A percentile compares a stretch with the other conserved stretches of the same genome.
These are phyloP conservation scores for Trichoderma erinaceum DNA, from an alignment of 495 filamentous ascomycete genomes.

Conservation along the genomic window DNA sequence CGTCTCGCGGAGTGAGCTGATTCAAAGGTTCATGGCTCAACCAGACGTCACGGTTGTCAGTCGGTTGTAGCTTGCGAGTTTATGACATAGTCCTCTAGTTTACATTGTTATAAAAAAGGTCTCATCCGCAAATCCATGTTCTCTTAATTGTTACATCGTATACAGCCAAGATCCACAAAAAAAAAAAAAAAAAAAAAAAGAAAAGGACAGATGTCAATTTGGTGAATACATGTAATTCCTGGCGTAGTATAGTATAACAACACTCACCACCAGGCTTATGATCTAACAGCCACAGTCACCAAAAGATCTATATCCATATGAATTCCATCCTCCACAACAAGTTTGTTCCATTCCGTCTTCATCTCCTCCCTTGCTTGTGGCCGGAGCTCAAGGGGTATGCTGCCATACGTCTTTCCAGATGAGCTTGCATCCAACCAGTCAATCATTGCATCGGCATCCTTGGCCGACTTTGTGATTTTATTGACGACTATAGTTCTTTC, in stretches of 20 bases:
- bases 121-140: background rate
- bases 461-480: background rate
- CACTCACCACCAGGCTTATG: background rate
- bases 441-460: conserved; percentile 17
- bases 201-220: no score
- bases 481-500: background rate
- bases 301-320: conserved; percentile 20
- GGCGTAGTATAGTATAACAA: conserved; percentile 21
- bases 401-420: conserved; percentile 22
- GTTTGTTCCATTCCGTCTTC: conserved; percentile 22
- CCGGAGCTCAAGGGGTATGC: conserved; percentile 20
- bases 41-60: background rate
- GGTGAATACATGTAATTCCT: no score
- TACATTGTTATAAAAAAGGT: background rate
- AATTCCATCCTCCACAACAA: conserved; percentile 18
- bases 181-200: no score
- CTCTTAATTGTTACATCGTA: background rate
- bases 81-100: background rate
- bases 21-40: background rate
- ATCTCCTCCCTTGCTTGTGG: conserved; percentile 20
- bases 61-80: background rate
- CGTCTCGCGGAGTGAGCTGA: background rate
- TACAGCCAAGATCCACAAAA: background rate
- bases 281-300: background rate
- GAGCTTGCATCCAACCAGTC: conserved; percentile 24